These are phyloP conservation scores for Gonium pectorale DNA, from an alignment of 139 green algal species.

Conservation along the genomic window DNA sequence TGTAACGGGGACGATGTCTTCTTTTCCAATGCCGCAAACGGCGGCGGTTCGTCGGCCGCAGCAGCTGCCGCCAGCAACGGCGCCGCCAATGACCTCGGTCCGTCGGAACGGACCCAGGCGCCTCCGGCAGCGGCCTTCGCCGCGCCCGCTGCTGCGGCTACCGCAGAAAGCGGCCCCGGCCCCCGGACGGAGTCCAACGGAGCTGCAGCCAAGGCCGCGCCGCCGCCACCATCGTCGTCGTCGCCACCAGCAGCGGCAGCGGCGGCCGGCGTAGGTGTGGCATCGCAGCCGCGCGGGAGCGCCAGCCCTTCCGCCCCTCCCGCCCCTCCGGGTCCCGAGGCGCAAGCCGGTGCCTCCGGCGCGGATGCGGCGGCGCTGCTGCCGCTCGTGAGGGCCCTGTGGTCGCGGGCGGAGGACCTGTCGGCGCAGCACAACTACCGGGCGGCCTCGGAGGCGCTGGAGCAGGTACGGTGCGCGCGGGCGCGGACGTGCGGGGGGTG, in stretches of 20 bases:
- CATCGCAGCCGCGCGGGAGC: too few species aligned
- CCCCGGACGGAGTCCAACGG: background rate
- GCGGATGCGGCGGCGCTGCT: background rate
- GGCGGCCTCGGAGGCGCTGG: background rate
- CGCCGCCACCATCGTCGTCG: background rate
- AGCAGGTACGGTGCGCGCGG: background rate
- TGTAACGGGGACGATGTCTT: constrained; percentile 13
- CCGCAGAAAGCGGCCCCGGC: background rate
- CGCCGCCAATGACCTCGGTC: background rate
- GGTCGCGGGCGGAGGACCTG: constrained; percentile 1
- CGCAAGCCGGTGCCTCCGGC: background rate
- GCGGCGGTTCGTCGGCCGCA: background rate
- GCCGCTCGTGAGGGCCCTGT: constrained; percentile 6
- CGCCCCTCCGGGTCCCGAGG: too few species aligned
- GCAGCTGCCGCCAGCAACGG: background rate
- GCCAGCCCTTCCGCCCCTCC: too few species aligned
- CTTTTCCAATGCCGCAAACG: background rate
- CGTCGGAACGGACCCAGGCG: background rate
- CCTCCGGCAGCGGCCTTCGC: background rate
- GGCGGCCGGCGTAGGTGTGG: background rate
- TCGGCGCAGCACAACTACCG: background rate
- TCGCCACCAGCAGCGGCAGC: background rate
- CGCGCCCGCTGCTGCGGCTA: background rate
- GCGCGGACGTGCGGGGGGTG: background rate
- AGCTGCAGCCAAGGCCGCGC: background rate